Percentiles rank a stretch among this genome's conserved stretches.
Conservation (phyloP, 2,329 filamentous ascomycete species). For the Paraphaeosphaeria minitans region DNA sequence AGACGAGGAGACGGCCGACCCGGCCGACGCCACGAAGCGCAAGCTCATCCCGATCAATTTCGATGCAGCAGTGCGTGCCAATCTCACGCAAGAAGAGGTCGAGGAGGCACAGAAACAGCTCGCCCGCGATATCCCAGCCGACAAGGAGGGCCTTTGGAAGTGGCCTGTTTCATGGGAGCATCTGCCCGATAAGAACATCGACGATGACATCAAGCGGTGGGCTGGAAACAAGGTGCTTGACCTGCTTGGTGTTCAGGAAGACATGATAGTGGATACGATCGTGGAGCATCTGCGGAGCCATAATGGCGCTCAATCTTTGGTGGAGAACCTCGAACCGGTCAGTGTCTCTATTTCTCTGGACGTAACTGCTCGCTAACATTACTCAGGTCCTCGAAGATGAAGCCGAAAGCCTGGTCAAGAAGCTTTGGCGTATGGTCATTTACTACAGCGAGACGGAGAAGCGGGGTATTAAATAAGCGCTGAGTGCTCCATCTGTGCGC, state of each 20-base stretch:
- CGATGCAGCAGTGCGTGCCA: constrained; percentile 50
- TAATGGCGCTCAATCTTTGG: constrained; percentile 76
- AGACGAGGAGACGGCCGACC: constrained; percentile 77
- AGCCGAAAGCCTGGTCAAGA: constrained; percentile 90
- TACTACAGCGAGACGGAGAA: constrained; percentile 97
- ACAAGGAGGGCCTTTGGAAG: constrained; percentile 85
- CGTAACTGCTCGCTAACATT: background rate
- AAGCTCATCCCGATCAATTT: constrained; percentile 63
- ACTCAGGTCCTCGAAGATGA: constrained; percentile 86
- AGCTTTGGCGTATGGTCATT: constrained; percentile 97
- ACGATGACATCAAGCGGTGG: constrained; percentile 88
- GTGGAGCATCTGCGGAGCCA: constrained; percentile 82
- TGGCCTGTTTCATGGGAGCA: constrained; percentile 94
- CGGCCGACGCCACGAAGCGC: constrained; percentile 69
- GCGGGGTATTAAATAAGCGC: constrained; percentile 65
- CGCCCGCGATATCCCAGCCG: constrained; percentile 86
- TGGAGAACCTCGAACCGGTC: constrained; percentile 83
- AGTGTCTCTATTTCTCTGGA: constrained; percentile 44
- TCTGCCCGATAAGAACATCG: constrained; percentile 79
- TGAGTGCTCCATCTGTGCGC: constrained; percentile 8
- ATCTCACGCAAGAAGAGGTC: constrained; percentile 83
- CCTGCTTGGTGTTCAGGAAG: constrained; percentile 93
- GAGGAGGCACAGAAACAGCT: constrained; percentile 80
- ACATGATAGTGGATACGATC: constrained; percentile 91
- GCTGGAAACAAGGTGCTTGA: constrained; percentile 99